These are phyloP conservation scores for Venturia oleaginea DNA, from an alignment of 2,329 filamentous ascomycete species.

Conservation along the genomic window DNA sequence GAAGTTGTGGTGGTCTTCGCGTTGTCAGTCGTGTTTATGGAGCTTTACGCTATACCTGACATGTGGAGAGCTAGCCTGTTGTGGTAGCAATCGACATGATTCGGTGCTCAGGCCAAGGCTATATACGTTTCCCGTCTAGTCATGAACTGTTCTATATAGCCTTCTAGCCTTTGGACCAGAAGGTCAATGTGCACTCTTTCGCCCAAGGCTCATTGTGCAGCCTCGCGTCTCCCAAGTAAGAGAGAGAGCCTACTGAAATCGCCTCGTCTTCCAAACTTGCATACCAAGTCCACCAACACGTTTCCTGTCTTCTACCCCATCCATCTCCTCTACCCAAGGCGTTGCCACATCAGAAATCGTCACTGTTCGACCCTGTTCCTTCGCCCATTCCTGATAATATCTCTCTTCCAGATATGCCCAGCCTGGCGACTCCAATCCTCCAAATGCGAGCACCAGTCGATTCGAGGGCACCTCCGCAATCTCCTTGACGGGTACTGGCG, in stretches of 20 bases:
- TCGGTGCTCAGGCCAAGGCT: background rate
- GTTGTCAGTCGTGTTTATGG: background rate
- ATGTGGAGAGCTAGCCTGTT: background rate
- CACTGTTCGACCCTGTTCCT: background rate
- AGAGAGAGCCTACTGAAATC: background rate
- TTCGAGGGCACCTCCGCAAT: background rate
- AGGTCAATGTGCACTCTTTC: no score
- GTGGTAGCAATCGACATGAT: background rate
- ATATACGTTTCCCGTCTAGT: background rate
- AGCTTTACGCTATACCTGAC: background rate
- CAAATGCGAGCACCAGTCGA: constrained; percentile 5
- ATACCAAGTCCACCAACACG: constrained; percentile 1
- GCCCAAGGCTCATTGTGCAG: background rate
- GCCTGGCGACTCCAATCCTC: constrained; percentile 9
- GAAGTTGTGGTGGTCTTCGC: background rate
- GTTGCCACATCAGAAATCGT: background rate
- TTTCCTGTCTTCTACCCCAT: background rate
- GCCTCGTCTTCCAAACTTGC: constrained; percentile 11
- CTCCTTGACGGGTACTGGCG: background rate
- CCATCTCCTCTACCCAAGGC: constrained; percentile 2
- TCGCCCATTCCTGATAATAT: constrained; percentile 8
- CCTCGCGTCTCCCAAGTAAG: background rate
- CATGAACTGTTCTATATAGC: background rate
- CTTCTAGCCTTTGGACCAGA: background rate
- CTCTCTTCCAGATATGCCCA: constrained; percentile 10